Evolutionary conservation across 2,329 filamentous ascomycete genomes (phyloP).

Genomic region (Pochonia chlamydosporia): DNA sequence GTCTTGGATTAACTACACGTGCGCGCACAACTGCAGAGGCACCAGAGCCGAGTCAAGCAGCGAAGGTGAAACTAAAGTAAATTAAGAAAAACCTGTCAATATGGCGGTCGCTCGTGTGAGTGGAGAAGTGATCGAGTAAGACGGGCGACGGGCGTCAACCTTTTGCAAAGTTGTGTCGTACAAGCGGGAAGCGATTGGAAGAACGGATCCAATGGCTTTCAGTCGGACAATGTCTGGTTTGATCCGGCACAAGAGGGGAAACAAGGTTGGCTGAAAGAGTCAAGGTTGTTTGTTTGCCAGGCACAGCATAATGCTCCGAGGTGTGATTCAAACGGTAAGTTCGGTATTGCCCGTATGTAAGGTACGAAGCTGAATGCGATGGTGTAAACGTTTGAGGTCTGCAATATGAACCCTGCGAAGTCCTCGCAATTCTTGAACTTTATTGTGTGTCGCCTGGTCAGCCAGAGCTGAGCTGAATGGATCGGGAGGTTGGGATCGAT

Average conservation of each 20-base stretch:
- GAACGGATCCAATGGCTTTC: neutral
- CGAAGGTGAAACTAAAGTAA: too few relatives aligned
- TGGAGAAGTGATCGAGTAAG: neutral
- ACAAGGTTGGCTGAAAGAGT: neutral
- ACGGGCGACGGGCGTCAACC: neutral
- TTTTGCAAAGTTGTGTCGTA: neutral
- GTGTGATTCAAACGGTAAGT: too few relatives aligned
- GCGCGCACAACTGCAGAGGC: too few relatives aligned
- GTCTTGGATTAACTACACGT: too few relatives aligned
- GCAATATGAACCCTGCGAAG: neutral
- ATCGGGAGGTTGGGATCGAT: too few relatives aligned
- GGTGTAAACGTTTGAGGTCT: neutral
- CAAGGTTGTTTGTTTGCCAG: neutral
- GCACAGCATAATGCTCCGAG: too few relatives aligned
- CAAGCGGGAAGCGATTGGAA: neutral
- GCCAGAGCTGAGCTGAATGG: too few relatives aligned
- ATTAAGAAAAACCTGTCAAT: neutral
- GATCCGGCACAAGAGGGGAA: neutral
- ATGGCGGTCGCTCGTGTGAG: neutral
- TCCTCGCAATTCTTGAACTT: too few relatives aligned
- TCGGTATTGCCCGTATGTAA: too few relatives aligned
- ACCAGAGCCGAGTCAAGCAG: too few relatives aligned
- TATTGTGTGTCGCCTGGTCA: too few relatives aligned
- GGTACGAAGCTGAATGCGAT: neutral
- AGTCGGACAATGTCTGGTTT: neutral